Conservation (phyloP, 805 yeast species). For the Barnettozyma vustinii region DNA sequence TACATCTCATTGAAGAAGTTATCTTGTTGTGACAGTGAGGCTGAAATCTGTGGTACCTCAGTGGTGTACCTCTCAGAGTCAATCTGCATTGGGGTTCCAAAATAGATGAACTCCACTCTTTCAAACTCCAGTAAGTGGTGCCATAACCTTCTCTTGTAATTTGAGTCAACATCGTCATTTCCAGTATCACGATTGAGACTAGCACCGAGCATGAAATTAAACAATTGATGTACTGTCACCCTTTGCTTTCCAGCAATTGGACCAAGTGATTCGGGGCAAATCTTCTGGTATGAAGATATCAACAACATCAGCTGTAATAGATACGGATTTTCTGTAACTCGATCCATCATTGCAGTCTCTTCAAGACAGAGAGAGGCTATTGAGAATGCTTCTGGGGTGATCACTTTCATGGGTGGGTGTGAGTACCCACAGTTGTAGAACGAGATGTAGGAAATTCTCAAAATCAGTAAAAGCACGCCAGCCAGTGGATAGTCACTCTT, state of each 20-base stretch:
- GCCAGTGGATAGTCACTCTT: not conserved
- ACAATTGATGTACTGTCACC: not conserved
- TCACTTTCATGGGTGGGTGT: not conserved
- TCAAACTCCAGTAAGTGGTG: slow-evolving; percentile 3
- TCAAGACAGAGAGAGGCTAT: slow-evolving; percentile 7
- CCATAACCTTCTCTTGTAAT: slow-evolving; percentile 6
- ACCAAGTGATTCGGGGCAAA: slow-evolving; percentile 6
- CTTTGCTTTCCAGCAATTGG: not conserved
- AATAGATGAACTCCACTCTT: slow-evolving; percentile 3
- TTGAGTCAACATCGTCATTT: not conserved
- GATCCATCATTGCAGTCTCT: not conserved
- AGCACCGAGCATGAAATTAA: not conserved
- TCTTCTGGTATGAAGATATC: slow-evolving; percentile 2
- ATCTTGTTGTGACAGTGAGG: not conserved
- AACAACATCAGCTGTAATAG: slow-evolving; percentile 2
- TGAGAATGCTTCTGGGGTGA: slow-evolving; percentile 5
- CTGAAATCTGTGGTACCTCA: not conserved
- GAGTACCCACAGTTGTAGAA: slow-evolving; percentile 5
- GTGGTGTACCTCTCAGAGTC: slow-evolving; percentile 2
- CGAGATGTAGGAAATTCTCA: slow-evolving; percentile 8
- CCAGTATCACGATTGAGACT: slow-evolving; percentile 1
- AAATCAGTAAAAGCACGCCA: not conserved
- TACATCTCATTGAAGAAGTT: not conserved
- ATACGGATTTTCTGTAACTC: not conserved
- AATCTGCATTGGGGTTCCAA: not conserved